Conservation (phyloP, 768 basidiomycete genomes). For the Amanita subjunquillea region DNA sequence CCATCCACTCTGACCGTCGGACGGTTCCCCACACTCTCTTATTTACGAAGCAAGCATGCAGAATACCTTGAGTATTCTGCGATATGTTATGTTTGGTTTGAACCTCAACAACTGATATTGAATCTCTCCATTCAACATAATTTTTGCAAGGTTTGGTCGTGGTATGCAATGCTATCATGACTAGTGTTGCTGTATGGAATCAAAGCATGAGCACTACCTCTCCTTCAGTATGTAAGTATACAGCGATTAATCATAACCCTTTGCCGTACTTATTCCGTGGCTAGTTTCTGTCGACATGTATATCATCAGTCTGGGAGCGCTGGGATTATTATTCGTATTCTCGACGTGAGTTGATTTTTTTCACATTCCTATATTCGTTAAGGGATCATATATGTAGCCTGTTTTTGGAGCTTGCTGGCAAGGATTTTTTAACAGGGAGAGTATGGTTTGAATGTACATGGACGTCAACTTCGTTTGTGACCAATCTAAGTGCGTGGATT, state of each 20-base stretch:
- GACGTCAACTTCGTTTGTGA: conserved; percentile 43
- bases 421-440: conserved; percentile 39
- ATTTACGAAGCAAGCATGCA: conserved; percentile 30
- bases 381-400: conserved; percentile 22
- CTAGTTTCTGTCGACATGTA: conserved; percentile 45
- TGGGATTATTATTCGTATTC: conserved; percentile 48
- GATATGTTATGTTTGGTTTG: conserved; percentile 56
- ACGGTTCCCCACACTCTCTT: conserved; percentile 24
- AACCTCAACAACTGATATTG: neutral
- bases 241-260: neutral
- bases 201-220: conserved; percentile 25
- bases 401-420: conserved; percentile 47
- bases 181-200: conserved; percentile 65
- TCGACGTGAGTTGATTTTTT: conserved; percentile 35
- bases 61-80: conserved; percentile 35
- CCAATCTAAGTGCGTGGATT: conserved; percentile 45
- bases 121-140: neutral
- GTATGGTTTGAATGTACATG: conserved; percentile 68
- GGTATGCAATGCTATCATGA: conserved; percentile 53
- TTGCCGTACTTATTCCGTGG: neutral
- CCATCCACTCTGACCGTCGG: conserved; percentile 18
- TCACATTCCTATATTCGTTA: neutral
- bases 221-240: conserved; percentile 2
- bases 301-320: conserved; percentile 47
- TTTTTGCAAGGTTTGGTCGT: conserved; percentile 41